Percentiles rank a stretch among this genome's conserved stretches.
Evolutionary conservation across 148 eudicot species (phyloP).

Genomic region (Vaccinium darrowii): DNA sequence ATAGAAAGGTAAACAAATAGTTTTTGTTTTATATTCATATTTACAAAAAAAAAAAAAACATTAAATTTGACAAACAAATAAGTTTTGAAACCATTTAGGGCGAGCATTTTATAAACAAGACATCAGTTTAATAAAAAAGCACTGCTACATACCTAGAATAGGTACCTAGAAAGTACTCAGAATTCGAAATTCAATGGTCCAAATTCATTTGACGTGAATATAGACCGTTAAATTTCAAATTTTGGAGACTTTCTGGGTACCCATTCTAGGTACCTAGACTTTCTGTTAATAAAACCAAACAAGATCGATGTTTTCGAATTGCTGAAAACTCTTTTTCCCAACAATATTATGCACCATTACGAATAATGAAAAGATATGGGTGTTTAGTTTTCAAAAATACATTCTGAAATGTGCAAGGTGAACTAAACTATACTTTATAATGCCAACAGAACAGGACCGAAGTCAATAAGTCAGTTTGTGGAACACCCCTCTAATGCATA

Average conservation of each 20-base stretch:
- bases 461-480: not conserved
- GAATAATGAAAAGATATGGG: not conserved
- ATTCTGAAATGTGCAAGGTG: too few species aligned
- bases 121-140: too few species aligned
- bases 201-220: too few species aligned
- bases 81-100: not conserved
- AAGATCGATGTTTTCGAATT: not conserved
- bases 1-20: conserved; percentile 29
- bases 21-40: not conserved
- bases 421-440: too few species aligned
- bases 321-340: not conserved
- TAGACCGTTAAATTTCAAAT: too few species aligned
- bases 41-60: not conserved
- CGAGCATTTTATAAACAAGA: not conserved
- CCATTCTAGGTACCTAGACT: too few species aligned
- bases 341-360: not conserved
- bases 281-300: not conserved
- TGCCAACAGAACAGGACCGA: not conserved
- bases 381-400: too few species aligned
- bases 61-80: not conserved
- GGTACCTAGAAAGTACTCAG: too few species aligned
- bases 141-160: too few species aligned
- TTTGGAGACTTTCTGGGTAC: too few species aligned
- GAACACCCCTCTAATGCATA: too few species aligned
- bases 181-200: too few species aligned